Evolutionary conservation across 2,329 filamentous ascomycete genomes (phyloP).

Genomic region (Claviceps digitariae): DNA sequence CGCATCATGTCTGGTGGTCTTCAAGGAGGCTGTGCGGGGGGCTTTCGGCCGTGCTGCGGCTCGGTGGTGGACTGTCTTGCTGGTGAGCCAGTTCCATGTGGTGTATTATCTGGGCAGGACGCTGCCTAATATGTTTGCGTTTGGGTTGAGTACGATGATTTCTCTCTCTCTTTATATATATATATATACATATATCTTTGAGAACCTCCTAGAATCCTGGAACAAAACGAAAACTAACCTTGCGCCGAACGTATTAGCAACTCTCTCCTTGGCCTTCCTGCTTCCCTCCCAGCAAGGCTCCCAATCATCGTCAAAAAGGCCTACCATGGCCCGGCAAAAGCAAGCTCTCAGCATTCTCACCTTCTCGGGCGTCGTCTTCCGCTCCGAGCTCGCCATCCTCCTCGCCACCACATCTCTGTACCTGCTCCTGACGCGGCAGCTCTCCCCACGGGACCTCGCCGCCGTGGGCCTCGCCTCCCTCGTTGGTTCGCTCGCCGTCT

Average conservation of each 20-base stretch:
- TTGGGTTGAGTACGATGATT: conserved; percentile 54
- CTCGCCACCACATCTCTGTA: conserved; percentile 54
- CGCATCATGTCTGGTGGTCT: conserved; percentile 51
- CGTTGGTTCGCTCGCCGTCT: conserved; percentile 50
- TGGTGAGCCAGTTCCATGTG: conserved; percentile 79
- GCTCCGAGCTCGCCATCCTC: conserved; percentile 76
- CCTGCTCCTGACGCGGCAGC: conserved; percentile 42
- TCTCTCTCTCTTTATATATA: background rate
- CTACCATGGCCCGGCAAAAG: conserved; percentile 33
- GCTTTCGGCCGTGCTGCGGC: conserved; percentile 57
- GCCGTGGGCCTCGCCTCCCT: conserved; percentile 53
- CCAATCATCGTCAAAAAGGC: conserved; percentile 9
- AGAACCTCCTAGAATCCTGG: background rate
- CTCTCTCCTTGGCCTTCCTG: conserved; percentile 43
- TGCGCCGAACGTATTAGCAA: conserved; percentile 33
- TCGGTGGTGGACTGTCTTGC: conserved; percentile 68
- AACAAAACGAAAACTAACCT: background rate
- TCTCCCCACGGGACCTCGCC: conserved; percentile 45
- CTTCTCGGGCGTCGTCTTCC: conserved; percentile 70
- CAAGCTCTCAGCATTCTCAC: conserved; percentile 64
- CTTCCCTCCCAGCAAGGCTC: conserved; percentile 18
- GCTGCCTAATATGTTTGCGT: conserved; percentile 93
- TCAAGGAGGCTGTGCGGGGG: conserved; percentile 47
- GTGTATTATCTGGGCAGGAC: conserved; percentile 87
- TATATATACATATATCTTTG: background rate